Conservation (phyloP, 2,329 filamentous ascomycete genomes). For the Colletotrichum sp. region DNA sequence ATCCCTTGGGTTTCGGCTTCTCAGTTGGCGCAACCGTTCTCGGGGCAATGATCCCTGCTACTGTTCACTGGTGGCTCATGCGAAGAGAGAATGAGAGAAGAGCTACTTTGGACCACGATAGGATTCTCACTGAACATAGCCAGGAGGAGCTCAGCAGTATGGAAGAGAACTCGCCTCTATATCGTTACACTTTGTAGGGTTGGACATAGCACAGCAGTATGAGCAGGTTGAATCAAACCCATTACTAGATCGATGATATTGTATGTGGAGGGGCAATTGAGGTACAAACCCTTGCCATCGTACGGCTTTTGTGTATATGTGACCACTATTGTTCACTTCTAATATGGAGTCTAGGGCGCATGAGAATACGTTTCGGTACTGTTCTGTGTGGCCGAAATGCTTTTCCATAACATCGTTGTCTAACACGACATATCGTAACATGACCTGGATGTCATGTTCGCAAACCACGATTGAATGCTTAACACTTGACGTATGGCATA, state of each 20-base stretch:
- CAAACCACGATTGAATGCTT: neutral
- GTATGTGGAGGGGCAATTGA: fast-evolving
- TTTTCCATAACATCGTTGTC: neutral
- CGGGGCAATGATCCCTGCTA: neutral
- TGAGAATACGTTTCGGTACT: fast-evolving
- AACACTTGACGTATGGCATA: fast-evolving
- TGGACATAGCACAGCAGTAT: neutral
- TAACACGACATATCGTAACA: fast-evolving
- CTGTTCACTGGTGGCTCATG: neutral
- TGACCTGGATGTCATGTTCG: fast-evolving
- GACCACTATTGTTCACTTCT: fast-evolving
- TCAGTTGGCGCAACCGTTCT: neutral
- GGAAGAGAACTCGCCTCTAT: neutral
- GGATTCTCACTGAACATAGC: neutral
- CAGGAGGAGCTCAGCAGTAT: neutral
- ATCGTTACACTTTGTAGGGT: neutral
- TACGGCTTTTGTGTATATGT: neutral
- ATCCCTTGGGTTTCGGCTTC: neutral
- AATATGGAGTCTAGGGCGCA: fast-evolving
- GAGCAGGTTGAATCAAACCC: neutral
- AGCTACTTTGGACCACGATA: neutral
- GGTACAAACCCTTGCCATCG: neutral
- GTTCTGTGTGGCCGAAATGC: fast-evolving
- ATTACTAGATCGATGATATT: neutral
- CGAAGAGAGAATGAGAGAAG: neutral